Base-by-base conservation (phyloP, 257 asterid species). In the Salvia hispanica region DNA sequence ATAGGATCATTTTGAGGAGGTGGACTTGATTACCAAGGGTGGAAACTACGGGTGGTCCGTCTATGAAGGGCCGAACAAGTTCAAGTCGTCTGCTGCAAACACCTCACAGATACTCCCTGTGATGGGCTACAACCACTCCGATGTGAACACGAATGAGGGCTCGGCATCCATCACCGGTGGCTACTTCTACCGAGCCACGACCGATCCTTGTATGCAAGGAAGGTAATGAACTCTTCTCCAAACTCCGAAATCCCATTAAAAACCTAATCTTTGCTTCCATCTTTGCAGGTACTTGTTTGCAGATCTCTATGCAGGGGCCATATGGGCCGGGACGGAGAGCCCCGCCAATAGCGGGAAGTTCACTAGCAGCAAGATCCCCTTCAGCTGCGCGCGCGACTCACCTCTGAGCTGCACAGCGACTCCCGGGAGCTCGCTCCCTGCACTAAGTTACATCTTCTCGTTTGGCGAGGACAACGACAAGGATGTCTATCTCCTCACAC, bases 91-190 rank as follows among this genome's bases (percentile, higher is more conserved):
- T 25, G 31, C 31, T 34, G 86, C 78, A 63, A 88, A 84, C 58
- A 66, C 88, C 51, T 88, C 99, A 4, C 61, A 3, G 67, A 85
- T 88, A 50, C 84, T 81, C 78, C 98, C 99, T 13, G 89, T 93
- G 12, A 82, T 90, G 97, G 95, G 95, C 62, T 92, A 92, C 67
- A 81, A 84, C 61, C 98, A 92, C 81, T 76, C 95, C 28, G 88
- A 84, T 15, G 86, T 89, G 7, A 83, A 89, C 78, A 61, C 71
- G 47, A 79, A 78, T 1, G 83, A 79, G 69, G 95, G 98, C 39
- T 92, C 98, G 0, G 95, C 95, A 63, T 87, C 98, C 59, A 87
- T 92, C 72, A 85, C 88, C 3, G 96, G 98, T 43, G 98, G 98
- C 74, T 89, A 89, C 81, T 74, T 92, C 56, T 89, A 83, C 50